Evolutionary conservation across 116 monocot genomes (phyloP).

Genomic region (Trichopus zeylanicus): DNA sequence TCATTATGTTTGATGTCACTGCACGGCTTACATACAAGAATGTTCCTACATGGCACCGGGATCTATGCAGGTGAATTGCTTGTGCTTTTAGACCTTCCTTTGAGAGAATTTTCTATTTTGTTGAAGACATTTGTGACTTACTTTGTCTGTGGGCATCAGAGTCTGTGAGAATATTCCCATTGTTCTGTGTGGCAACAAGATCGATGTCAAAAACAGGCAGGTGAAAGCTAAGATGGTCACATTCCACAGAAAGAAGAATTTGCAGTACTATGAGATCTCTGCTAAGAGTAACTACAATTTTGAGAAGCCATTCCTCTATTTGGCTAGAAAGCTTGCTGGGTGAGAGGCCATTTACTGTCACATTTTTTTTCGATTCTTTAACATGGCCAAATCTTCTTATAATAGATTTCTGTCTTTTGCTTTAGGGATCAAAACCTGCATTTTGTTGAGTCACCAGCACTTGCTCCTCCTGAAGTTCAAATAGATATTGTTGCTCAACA

Average conservation of each 20-base stretch:
- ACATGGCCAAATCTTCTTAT: background rate
- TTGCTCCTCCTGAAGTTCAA: constrained; percentile 14
- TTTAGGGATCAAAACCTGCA: constrained; percentile 10
- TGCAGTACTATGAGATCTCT: constrained; percentile 32
- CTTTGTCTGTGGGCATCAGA: constrained; percentile 5
- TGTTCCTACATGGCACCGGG: constrained; percentile 38
- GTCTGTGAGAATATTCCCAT: constrained; percentile 37
- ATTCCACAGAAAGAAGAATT: constrained; percentile 33
- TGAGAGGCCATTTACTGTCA: background rate
- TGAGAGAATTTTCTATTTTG: background rate
- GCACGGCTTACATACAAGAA: constrained; percentile 46
- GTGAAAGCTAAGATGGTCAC: constrained; percentile 26
- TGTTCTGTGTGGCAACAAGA: constrained; percentile 27
- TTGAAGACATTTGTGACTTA: background rate
- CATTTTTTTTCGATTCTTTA: background rate
- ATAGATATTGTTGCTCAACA: constrained; percentile 11
- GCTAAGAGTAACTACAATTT: constrained; percentile 35
- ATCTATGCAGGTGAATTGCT: constrained; percentile 20
- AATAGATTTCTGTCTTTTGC: too few species aligned
- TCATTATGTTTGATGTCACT: constrained; percentile 51
- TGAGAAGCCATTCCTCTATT: constrained; percentile 27
- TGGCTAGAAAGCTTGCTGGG: constrained; percentile 34
- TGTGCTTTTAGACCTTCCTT: background rate
- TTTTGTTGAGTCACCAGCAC: constrained; percentile 10
- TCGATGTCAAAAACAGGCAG: constrained; percentile 29